A percentile compares a stretch with the other conserved stretches of the same genome.
Evolutionary conservation across 768 basidiomycete genomes (phyloP).

Genomic region (Leccinum pellstonianum): DNA sequence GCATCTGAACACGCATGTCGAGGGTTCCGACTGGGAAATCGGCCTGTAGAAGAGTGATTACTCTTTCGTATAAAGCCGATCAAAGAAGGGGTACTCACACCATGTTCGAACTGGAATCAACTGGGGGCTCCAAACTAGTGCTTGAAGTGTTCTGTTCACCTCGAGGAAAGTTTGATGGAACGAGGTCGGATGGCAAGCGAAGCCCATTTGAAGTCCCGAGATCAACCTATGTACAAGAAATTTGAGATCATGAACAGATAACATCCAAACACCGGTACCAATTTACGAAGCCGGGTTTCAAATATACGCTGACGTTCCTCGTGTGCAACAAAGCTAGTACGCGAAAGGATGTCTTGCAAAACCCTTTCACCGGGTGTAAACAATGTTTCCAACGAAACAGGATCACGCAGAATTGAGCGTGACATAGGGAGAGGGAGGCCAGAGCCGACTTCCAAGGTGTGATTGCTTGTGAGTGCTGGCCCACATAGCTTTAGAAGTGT

Average conservation of each 20-base stretch:
- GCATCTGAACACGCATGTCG: neutral
- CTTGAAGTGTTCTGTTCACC: neutral
- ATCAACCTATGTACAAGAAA: neutral
- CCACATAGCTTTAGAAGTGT: neutral
- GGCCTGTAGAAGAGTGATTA: neutral
- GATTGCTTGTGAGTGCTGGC: too few relatives aligned
- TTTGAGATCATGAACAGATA: too few relatives aligned
- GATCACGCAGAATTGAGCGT: neutral
- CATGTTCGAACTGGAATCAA: neutral
- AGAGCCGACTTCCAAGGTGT: too few relatives aligned
- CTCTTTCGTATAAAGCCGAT: neutral
- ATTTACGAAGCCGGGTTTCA: neutral
- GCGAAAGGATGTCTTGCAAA: neutral
- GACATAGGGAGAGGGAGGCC: neutral
- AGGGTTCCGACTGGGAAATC: neutral
- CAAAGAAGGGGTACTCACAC: neutral
- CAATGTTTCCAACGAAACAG: neutral
- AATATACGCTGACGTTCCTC: slow-evolving; percentile 1
- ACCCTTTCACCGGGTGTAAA: neutral
- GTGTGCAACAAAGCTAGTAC: neutral
- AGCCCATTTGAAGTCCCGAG: neutral
- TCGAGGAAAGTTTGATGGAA: neutral
- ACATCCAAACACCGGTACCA: neutral
- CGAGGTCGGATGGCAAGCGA: neutral
- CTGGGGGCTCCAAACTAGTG: neutral